Conservation (phyloP, 2,329 filamentous ascomycete genomes). For the Hortaea sp. region DNA sequence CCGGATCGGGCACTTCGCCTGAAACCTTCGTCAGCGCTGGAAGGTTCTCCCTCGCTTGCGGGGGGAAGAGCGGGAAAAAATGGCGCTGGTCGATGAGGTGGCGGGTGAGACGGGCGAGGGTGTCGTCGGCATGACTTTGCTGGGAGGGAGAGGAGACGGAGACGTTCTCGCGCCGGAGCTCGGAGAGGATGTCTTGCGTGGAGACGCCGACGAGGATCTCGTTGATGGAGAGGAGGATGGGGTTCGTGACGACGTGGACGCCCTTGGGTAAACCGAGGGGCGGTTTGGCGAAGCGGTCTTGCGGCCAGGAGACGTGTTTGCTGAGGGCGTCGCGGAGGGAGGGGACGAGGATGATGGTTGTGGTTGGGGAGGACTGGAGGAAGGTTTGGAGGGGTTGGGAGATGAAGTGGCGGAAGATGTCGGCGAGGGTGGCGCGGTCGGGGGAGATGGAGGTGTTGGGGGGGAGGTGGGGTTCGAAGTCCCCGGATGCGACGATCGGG, state of each 20-base stretch:
- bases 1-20: constrained; percentile 25
- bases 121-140: constrained; percentile 58
- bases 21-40: constrained; percentile 45
- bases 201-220: constrained; percentile 75
- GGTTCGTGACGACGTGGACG: constrained; percentile 73
- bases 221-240: constrained; percentile 80
- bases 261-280: constrained; percentile 71
- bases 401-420: constrained; percentile 75
- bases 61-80: constrained; percentile 83
- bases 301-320: constrained; percentile 81
- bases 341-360: constrained; percentile 74
- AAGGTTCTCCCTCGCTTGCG: constrained; percentile 57
- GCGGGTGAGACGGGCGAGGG: constrained; percentile 61
- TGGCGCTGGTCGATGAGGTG: constrained; percentile 83
- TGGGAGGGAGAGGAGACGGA: constrained; percentile 76
- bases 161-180: constrained; percentile 47
- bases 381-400: constrained; percentile 64
- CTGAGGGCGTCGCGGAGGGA: constrained; percentile 72
- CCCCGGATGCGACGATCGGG: constrained; percentile 60
- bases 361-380: constrained; percentile 57
- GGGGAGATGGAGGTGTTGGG: constrained; percentile 35
- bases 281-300: constrained; percentile 58
- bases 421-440: constrained; percentile 68
- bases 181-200: constrained; percentile 73
- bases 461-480: constrained; percentile 35